Base-by-base conservation (phyloP, 306 rosid species). In the Pterocarpus macrocarpus region DNA sequence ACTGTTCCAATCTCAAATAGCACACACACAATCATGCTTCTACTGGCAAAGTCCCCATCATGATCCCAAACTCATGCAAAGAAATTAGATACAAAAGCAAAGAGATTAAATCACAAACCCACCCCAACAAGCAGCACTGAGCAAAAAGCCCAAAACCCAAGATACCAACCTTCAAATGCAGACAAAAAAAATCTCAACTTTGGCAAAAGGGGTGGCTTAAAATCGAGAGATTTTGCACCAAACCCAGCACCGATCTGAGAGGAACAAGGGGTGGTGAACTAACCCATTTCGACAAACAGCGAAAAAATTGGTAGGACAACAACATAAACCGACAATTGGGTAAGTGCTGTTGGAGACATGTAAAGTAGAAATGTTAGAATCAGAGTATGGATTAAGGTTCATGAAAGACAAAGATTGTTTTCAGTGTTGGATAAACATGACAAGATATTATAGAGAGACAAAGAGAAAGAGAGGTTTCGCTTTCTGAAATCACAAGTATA, bases 171-270 rank as follows among this genome's bases (percentile, higher is more conserved):
- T 64, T 55, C 2, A 71, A 79, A 52, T 52, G 75, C 59, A 55
- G 16, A 16, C 12, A 17, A 58, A 43, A 22, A 71, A 83, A 85
- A 76, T 77, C 68, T 70, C 64, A 81, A 11, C 85, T 83, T 78
- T 68, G 56, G 73, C 34, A 69, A 50, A 77, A 28, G 85, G 85
- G 83, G 75, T 64, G 49, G 34, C 65, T 66, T 36, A n/a, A 57
- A 69, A 73, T 68, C 41, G 68, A 11, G 76, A 71, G 39, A 82
- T 73, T 43, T 62, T 44, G 8, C 44, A 43, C 22, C 34, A 80
- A 87, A 82, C 58, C 86, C 50, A 88, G 58, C 74, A 73, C 59
- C 14, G 82, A 82, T 80, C 73, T 47, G n/a, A 59, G 14, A 68
- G 49, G 59, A 43, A 4, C 0, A 47, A 85, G 49, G 81, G 30